Evolutionary conservation across 164 flowering plant genomes (phyloP), one percentile per base, ranked within the genome.

Genomic region (Aristolochia fimbriata): DNA sequence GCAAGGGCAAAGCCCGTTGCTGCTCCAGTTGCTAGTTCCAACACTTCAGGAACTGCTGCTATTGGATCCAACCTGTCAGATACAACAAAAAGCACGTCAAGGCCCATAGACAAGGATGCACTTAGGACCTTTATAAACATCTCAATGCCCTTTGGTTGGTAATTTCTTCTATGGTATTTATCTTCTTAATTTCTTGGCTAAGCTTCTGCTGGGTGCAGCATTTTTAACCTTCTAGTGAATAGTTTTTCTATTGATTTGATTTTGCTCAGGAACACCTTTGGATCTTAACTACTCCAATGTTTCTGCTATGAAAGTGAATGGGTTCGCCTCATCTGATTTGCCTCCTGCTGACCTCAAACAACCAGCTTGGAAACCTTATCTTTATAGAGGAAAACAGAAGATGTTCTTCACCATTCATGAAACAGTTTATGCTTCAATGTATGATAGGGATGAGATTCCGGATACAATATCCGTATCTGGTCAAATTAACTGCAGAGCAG

Each of bases 111-210:
- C 71, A 91, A 81, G 75, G 99, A 94, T 75, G 77, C 80, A 51
- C 82, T 94, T 63, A 78, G 86, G 41, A 78, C 77, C 66, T 94
- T 87, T 70, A 84, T 91, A 43, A 83, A 76, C 63, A 81, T 84
- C 72, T 80, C 97, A 71, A 81, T 91, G 96, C 99, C 99, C 70
- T 94, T 94, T 83, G 99, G 99, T 94, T 76, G 71, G 97, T 91
- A 83, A 70, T 70, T 69, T 81, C 71, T 66, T 55, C 67, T 78
- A 60, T 80, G 79, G 73, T 76, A 70, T 80, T 69, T 71, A 81
- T 76, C 72, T 58, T 79, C 66, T 70, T 71, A 70, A 43, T 67
- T 55, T 27, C 45, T 11, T 63, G 17, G 43, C 6, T 15, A 45
- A 54, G 21, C 3, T 22, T 37, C 58, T 58, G 15, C 47, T 33